These are phyloP conservation scores for Aurinia saxatilis DNA, from an alignment of 345 rosid genomes.

Conservation along the genomic window DNA sequence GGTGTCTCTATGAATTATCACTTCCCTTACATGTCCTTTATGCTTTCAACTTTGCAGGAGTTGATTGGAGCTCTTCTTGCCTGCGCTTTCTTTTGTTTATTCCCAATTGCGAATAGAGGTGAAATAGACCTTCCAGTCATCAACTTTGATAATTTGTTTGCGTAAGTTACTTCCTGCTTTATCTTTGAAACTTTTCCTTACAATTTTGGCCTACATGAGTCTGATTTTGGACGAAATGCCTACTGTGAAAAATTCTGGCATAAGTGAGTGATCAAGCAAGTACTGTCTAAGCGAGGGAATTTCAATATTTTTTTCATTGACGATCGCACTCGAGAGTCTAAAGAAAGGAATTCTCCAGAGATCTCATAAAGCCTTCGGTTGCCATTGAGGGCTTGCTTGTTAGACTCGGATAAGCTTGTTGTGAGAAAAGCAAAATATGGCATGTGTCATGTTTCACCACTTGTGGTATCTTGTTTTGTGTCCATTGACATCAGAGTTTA, in stretches of 20 bases:
- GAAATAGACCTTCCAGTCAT: conserved; percentile 58
- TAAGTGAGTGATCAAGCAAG: conserved; percentile 6
- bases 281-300: not conserved
- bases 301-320: not conserved
- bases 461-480: not conserved
- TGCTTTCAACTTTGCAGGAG: conserved; percentile 48
- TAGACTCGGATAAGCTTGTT: not conserved
- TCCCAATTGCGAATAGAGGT: conserved; percentile 54
- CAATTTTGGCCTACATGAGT: not conserved
- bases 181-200: conserved; percentile 16
- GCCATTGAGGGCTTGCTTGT: not conserved
- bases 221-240: not conserved
- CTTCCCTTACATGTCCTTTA: not conserved
- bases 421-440: not conserved
- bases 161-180: conserved; percentile 50
- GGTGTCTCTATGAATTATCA: not conserved
- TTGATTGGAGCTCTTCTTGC: conserved; percentile 79
- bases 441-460: not conserved
- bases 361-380: not conserved
- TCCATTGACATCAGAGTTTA: conserved; percentile 1
- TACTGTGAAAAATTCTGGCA: not conserved
- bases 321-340: not conserved
- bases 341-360: not conserved
- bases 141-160: conserved; percentile 81
- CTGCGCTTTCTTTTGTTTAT: conserved; percentile 78